Conservation (phyloP, 1,284 basidiomycete species). For the Cutaneotrichosporon cyanovorans region DNA sequence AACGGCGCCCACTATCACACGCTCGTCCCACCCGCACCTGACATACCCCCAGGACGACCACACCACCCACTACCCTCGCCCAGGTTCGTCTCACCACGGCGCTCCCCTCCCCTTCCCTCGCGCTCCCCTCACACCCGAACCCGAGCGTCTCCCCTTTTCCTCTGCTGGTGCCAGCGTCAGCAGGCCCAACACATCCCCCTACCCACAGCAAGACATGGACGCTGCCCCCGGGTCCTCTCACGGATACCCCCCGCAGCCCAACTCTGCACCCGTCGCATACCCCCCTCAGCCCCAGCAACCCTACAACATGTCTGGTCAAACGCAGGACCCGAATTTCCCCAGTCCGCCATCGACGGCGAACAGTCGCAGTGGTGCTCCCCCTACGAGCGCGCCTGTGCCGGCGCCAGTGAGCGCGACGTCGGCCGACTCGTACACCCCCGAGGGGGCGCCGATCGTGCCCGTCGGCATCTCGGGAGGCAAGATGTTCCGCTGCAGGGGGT, state of each 20-base stretch:
- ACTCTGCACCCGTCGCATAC: constrained; percentile 27
- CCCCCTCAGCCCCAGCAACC: constrained; percentile 26
- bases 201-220: constrained; percentile 19
- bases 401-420: constrained; percentile 7
- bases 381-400: too few relatives aligned
- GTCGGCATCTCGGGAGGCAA: constrained; percentile 52
- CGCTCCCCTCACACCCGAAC: constrained; percentile 16
- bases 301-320: constrained; percentile 25
- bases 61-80: constrained; percentile 21
- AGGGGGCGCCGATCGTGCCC: constrained; percentile 41
- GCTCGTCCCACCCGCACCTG: constrained; percentile 11
- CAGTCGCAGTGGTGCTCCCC: too few relatives aligned
- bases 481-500: constrained; percentile 90
- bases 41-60: constrained; percentile 22
- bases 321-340: constrained; percentile 16
- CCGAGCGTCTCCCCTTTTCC: constrained; percentile 27
- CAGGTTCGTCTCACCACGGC: constrained; percentile 30
- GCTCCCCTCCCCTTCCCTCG: too few relatives aligned
- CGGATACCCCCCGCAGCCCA: constrained; percentile 31
- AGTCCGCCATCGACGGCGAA: constrained; percentile 27
- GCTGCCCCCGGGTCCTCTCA: constrained; percentile 33
- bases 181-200: constrained; percentile 23
- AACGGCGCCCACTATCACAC: constrained; percentile 13
- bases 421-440: constrained; percentile 28
- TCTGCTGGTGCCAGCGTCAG: constrained; percentile 21